Conservation (phyloP, 345 rosid species). For the Litchi chinensis region DNA sequence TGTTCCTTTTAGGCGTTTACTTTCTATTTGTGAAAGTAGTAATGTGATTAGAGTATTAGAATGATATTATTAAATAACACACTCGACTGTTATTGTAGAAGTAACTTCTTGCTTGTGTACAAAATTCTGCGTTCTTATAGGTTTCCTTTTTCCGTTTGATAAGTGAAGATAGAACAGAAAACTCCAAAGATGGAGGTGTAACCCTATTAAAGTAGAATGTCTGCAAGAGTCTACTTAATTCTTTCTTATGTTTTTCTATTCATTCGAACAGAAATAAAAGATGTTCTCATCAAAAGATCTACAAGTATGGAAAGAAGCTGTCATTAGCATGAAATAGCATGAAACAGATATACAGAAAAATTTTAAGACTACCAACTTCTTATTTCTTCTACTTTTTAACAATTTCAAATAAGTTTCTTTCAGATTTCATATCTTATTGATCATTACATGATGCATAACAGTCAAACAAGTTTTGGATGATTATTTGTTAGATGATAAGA, state of each 20-base stretch:
- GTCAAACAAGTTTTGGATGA: not conserved
- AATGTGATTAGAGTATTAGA: not conserved
- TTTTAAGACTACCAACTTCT: not conserved
- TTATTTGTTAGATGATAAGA: not conserved
- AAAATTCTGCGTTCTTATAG: not conserved
- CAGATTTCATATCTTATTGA: not conserved
- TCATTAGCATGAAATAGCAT: not conserved
- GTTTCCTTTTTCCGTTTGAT: not conserved
- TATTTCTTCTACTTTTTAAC: not conserved
- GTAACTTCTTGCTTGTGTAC: not conserved
- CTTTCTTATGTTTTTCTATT: too few relatives aligned
- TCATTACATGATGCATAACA: not conserved
- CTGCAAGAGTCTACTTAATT: not conserved
- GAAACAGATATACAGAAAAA: not conserved
- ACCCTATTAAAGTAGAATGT: not conserved
- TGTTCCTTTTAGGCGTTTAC: not conserved
- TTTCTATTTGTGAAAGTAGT: not conserved
- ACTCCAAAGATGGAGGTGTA: not conserved
- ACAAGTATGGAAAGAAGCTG: not conserved
- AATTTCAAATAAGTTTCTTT: not conserved
- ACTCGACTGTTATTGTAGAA: not conserved
- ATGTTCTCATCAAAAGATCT: not conserved
- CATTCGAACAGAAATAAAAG: not conserved
- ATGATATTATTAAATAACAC: not conserved
- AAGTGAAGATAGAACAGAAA: not conserved